Conservation (phyloP, 2,329 filamentous ascomycete species). For the Phialocephala sp. region DNA sequence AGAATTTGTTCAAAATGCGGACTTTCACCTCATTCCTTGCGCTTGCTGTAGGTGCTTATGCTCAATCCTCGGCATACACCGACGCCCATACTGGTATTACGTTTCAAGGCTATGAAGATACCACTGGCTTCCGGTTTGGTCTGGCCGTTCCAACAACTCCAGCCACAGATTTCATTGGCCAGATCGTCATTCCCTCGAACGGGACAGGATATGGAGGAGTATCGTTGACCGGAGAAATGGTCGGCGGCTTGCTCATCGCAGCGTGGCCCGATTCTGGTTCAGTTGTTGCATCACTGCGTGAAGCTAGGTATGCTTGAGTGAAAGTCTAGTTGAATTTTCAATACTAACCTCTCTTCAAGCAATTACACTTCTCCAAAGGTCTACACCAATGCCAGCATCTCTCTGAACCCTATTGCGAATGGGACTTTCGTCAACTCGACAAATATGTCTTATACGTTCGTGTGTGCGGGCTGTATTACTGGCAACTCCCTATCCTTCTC, state of each 20-base stretch:
- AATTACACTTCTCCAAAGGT: slow-evolving; percentile 54
- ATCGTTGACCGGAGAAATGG: slow-evolving; percentile 54
- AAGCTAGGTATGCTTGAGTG: slow-evolving; percentile 44
- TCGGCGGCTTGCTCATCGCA: slow-evolving; percentile 52
- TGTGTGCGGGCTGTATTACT: slow-evolving; percentile 53
- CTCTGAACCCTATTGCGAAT: slow-evolving; percentile 50
- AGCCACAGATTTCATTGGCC: slow-evolving; percentile 59
- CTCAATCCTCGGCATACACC: slow-evolving; percentile 42
- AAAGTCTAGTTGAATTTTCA: slow-evolving; percentile 24
- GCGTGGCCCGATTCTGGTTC: slow-evolving; percentile 55
- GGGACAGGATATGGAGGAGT: slow-evolving; percentile 55
- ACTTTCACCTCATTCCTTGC: slow-evolving; percentile 13
- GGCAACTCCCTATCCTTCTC: slow-evolving; percentile 20
- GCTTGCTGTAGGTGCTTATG: slow-evolving; percentile 23
- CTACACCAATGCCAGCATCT: slow-evolving; percentile 46
- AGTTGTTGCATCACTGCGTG: slow-evolving; percentile 49
- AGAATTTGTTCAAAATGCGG: slow-evolving; percentile 10
- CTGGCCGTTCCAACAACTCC: slow-evolving; percentile 56
- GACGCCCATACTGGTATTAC: slow-evolving; percentile 54
- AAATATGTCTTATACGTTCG: slow-evolving; percentile 59
- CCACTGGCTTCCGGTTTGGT: slow-evolving; percentile 53
- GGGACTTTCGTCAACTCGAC: slow-evolving; percentile 59
- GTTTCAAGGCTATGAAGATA: slow-evolving; percentile 47
- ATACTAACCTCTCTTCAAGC: slow-evolving; percentile 30
- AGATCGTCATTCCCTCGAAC: slow-evolving; percentile 47